Conservation (phyloP, 441 rosid species). For the Pelargonium cotyledonis region DNA sequence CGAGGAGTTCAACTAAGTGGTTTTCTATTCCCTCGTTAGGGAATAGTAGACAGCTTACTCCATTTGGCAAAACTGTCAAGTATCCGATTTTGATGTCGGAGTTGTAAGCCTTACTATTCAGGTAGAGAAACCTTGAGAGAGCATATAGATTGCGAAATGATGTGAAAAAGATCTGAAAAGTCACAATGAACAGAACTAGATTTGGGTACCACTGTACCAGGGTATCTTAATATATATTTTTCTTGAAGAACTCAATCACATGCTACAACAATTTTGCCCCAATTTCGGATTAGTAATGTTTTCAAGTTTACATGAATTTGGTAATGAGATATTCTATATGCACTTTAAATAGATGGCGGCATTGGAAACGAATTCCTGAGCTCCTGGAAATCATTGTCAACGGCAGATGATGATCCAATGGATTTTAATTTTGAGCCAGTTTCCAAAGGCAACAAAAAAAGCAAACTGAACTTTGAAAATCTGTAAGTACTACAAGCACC, state of each 20-base stretch:
- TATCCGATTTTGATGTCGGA: background rate
- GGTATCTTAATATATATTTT: background rate
- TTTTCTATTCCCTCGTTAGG: background rate
- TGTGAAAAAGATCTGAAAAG: background rate
- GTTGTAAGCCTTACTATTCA: background rate
- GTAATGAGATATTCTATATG: slow-evolving; percentile 13
- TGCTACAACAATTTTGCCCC: slow-evolving; percentile 8
- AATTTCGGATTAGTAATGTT: slow-evolving; percentile 5
- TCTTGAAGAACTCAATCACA: slow-evolving; percentile 7
- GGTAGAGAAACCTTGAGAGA: background rate
- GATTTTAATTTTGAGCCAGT: slow-evolving; percentile 57
- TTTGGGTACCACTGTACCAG: background rate
- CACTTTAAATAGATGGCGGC: slow-evolving; percentile 49
- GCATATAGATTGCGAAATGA: background rate
- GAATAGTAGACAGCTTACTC: slow-evolving; percentile 6
- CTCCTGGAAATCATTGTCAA: slow-evolving; percentile 76
- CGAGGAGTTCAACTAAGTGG: background rate
- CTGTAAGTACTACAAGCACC: slow-evolving; percentile 43
- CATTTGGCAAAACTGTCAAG: slow-evolving; percentile 5
- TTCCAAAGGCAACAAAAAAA: slow-evolving; percentile 48
- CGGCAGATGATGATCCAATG: slow-evolving; percentile 49
- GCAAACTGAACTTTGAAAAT: slow-evolving; percentile 45
- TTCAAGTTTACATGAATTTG: slow-evolving; percentile 8
- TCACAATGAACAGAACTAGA: background rate
- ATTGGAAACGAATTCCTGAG: slow-evolving; percentile 64